Evolutionary conservation across 176 grass and related monocot genomes (phyloP).

Genomic region (Lolium rigidum): DNA sequence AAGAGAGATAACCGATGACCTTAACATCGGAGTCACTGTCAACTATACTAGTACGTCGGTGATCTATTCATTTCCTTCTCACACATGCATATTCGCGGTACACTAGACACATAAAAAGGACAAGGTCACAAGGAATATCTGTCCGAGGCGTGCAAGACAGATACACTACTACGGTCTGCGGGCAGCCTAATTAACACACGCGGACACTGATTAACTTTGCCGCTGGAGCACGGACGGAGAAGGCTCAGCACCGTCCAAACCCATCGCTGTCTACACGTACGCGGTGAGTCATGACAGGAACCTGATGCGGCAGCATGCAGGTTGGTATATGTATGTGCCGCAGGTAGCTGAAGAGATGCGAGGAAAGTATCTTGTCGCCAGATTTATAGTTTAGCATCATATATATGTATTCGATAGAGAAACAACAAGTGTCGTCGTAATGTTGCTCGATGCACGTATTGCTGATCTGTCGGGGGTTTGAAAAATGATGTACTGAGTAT

Average conservation of each 20-base stretch:
- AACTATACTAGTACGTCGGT: background rate
- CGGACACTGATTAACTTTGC: background rate
- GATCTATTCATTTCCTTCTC: too few relatives aligned
- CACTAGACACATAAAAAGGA: background rate
- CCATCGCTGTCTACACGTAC: slow-evolving; percentile 22
- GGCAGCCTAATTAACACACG: too few relatives aligned
- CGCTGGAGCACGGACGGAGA: background rate
- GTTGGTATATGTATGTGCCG: background rate
- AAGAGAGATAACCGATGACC: too few relatives aligned
- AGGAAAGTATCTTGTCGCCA: background rate
- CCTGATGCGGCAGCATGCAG: background rate
- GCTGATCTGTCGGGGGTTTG: slow-evolving; percentile 2
- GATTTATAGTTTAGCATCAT: background rate
- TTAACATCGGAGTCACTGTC: too few relatives aligned
- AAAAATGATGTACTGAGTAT: too few relatives aligned
- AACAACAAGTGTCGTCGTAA: background rate
- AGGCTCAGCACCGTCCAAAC: background rate
- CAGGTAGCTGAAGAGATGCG: background rate
- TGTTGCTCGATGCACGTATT: background rate
- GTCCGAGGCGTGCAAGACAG: slow-evolving; percentile 4
- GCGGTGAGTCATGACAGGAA: slow-evolving; percentile 17
- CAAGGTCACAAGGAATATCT: background rate
- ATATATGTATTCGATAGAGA: background rate
- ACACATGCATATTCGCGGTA: background rate
- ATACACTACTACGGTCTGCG: background rate